A percentile compares a stretch with the other conserved stretches of the same genome.
Evolutionary conservation across 129 eudicot species (phyloP).

Genomic region (Flaveria brownii): DNA sequence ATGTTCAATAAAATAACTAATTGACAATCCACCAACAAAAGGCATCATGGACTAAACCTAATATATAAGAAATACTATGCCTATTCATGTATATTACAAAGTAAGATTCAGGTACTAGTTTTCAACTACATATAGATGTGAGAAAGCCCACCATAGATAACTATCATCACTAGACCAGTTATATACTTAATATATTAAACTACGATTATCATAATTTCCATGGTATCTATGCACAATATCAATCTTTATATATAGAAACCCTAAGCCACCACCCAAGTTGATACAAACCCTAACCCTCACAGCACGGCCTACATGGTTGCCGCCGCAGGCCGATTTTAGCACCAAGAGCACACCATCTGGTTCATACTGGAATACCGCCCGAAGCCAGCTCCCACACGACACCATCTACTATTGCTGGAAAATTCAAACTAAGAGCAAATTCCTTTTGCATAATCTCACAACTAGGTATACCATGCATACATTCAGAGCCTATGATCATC

Average conservation of each 20-base stretch:
- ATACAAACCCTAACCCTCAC: not conserved
- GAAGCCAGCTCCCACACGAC: too few relatives aligned
- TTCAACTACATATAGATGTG: not conserved
- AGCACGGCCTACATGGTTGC: too few relatives aligned
- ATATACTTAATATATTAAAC: not conserved
- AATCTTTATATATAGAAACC: not conserved
- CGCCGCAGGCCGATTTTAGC: not conserved
- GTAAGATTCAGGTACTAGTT: not conserved
- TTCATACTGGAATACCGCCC: too few relatives aligned
- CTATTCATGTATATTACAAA: not conserved
- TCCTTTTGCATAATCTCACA: not conserved
- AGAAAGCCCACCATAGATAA: not conserved
- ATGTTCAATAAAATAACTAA: not conserved
- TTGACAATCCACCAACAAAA: not conserved
- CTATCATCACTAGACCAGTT: not conserved
- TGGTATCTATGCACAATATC: not conserved
- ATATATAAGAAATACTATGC: not conserved
- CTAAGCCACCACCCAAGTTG: not conserved
- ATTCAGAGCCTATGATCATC: slow-evolving; percentile 6
- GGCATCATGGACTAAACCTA: not conserved
- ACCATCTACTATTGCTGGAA: too few relatives aligned
- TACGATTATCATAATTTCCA: not conserved
- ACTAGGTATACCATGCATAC: slow-evolving; percentile 11
- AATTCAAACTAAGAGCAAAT: too few relatives aligned
- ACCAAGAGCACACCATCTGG: not conserved